Conservation (phyloP, 179 eudicot genomes). For the Spinacia oleracea region DNA sequence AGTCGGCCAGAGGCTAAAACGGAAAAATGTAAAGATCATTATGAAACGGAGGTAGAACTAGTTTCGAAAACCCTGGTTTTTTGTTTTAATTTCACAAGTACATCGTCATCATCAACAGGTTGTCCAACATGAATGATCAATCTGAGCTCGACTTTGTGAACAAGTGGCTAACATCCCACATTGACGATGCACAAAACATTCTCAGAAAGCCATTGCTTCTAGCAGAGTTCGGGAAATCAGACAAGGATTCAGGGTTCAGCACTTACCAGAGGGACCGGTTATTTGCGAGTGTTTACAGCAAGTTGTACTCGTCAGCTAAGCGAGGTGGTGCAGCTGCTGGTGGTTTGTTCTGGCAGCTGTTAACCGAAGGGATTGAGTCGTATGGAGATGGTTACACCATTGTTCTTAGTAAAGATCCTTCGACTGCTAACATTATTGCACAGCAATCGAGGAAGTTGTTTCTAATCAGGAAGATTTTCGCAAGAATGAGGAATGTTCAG, state of each 20-base stretch:
- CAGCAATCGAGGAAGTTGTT: constrained; percentile 63
- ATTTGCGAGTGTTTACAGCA: constrained; percentile 50
- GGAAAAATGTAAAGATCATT: too few relatives aligned
- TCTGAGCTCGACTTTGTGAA: constrained; percentile 56
- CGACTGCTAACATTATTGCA: constrained; percentile 62
- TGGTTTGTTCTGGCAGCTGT: constrained; percentile 88
- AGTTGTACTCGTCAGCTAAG: constrained; percentile 67
- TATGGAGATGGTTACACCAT: constrained; percentile 80
- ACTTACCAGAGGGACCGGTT: constrained; percentile 52
- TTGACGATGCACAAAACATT: constrained; percentile 54
- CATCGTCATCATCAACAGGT: constrained; percentile 55
- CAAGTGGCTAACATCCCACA: constrained; percentile 76
- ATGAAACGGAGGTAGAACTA: too few relatives aligned
- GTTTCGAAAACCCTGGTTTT: neutral
- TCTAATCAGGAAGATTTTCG: constrained; percentile 54
- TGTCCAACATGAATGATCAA: constrained; percentile 54
- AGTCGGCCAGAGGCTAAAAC: too few relatives aligned
- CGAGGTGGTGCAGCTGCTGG: constrained; percentile 78
- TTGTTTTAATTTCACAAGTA: neutral
- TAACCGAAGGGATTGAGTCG: constrained; percentile 61
- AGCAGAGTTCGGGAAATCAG: constrained; percentile 84
- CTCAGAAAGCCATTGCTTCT: constrained; percentile 72
- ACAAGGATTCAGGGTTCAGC: constrained; percentile 64
- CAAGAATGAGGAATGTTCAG: constrained; percentile 51
- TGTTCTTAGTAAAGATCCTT: constrained; percentile 50